Evolutionary conservation across 2,329 filamentous ascomycete species (phyloP), one percentile per base, ranked within the genome.

Genomic region (Paraconiothyrium sp.): DNA sequence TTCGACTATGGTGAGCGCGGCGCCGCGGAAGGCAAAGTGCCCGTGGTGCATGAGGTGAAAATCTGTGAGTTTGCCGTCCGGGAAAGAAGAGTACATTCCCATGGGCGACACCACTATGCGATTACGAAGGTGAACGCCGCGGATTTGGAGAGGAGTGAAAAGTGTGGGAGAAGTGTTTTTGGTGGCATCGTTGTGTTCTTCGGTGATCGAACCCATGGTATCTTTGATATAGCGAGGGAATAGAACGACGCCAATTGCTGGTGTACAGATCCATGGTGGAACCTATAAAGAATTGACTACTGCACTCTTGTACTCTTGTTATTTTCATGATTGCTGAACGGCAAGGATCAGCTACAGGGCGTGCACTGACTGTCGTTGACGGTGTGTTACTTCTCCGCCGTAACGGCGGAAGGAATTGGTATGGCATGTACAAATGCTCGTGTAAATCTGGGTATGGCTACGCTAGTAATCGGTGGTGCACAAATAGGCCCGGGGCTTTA

Each of bases 81-180:
- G 37, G 7, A 60, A 58, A 10, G 65, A 58, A 32, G 54, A 59
- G 58, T 68, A 70, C 56, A 67, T 65, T 39, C 68, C 68, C 63
- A 72, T 66, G 13, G 69, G 68, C 9, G 68, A 60, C 20, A 72
- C 64, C 20, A 70, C 44, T 30, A 70, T 68, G 41, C 69, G 65
- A 50, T 70, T 70, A 4, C 54, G 61, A 22, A 69, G 60, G 4
- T 46, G 58, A 9, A 64, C 49, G 37, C 58, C 50, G 55, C 69
- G 68, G 49, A 70, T 64, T 32, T 59, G 61, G 47, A 72, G 58
- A 20, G 67, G 68, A 13, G 37, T 62, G 54, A 72, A 70, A 37
- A 70, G 63, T 4, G 16, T 16, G 4, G 35, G 50, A 6, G n/a
- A 9, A 9, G 22, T 22, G 11, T 35, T 24, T 16, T 50, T 30